Percentiles rank a stretch among this genome's conserved stretches.
Conservation (phyloP, 1,139 yeast species). For the Blastobotrys aristatus region DNA sequence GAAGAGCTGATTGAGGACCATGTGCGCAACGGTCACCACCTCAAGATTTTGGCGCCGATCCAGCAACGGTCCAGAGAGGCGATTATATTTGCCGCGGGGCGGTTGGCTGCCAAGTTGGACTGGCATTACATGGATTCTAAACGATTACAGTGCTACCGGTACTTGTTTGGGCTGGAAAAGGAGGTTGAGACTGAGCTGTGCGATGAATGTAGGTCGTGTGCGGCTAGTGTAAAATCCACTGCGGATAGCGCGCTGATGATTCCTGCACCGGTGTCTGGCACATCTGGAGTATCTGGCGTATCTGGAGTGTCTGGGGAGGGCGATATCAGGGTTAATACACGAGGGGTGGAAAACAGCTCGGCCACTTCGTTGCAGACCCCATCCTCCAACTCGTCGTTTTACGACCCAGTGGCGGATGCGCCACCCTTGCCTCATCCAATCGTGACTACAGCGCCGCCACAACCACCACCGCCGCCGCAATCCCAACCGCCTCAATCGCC, state of each 20-base stretch:
- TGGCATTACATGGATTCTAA: conserved; percentile 51
- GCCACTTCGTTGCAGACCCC: conserved; percentile 4
- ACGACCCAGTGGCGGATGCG: conserved; percentile 1
- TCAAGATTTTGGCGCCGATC: conserved; percentile 48
- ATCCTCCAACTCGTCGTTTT: conserved; percentile 7
- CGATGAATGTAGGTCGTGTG: conserved; percentile 4
- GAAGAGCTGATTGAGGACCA: conserved; percentile 37
- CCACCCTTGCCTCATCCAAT: conserved; percentile 1
- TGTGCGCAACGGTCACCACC: conserved; percentile 37
- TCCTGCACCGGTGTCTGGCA: background rate
- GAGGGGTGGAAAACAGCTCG: conserved; percentile 1
- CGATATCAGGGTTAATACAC: conserved; percentile 1
- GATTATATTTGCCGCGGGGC: conserved; percentile 42
- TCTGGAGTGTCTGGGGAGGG: background rate
- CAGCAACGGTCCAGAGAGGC: conserved; percentile 46
- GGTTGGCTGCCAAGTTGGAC: conserved; percentile 47
- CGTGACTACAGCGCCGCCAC: conserved; percentile 1
- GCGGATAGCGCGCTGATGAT: background rate
- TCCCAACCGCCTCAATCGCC: background rate
- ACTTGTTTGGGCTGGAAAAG: conserved; percentile 37
- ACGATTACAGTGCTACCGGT: conserved; percentile 40
- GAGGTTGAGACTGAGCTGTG: conserved; percentile 26
- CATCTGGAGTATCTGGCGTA: background rate
- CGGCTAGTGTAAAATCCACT: background rate
- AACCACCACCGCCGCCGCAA: background rate